Evolutionary conservation across 768 basidiomycete species (phyloP), one percentile per base, ranked within the genome.

Genomic region (Suillus spraguei): DNA sequence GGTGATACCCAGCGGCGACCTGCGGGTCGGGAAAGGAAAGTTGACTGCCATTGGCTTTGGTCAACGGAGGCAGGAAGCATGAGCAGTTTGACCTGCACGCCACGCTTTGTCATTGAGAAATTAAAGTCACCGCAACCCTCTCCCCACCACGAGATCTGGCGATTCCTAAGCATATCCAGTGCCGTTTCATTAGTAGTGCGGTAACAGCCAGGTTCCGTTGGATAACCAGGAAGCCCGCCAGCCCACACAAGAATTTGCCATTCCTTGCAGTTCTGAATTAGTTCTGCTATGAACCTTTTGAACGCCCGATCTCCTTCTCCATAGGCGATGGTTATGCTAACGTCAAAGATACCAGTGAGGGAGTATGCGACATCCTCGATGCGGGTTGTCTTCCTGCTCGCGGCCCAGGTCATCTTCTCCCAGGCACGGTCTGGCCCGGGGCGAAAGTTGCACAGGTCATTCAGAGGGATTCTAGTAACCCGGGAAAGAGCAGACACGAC

Each of bases 351-450:
- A 17, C 65, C 67, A 36, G 63, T 54, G 47, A 69, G 59, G 8
- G 62, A 66, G 50, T 69, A 68, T 14, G 67, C 65, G n/a, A 42
- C 49, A 49, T 69, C 68, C 46, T 68, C 68, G 24, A 53, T 42
- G 17, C 65, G 59, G 5, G 68, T 69, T 16, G 67, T 69, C 36
- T 59, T 64, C 52, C 68, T 47, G 5, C 49, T 61, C 20, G 67
- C 56, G 0, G 65, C 68, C 68, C 68, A 66, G 24, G 32, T 60
- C 41, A 69, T 53, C 36, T 59, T 64, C 39, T 61, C 63, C 38
- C 46, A 55, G 36, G 60, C 49, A 32, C 55, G 55, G 39, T 63
- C 38, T 53, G 50, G 36, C 32, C 67, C 62, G 9, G 61, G 36
- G 13, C 41, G 9, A 60, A 61, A 60, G 52, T 41, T 28, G 35